Evolutionary conservation across 345 rosid species (phyloP), one percentile per base, ranked within the genome.

Genomic region (Salix dunnii): DNA sequence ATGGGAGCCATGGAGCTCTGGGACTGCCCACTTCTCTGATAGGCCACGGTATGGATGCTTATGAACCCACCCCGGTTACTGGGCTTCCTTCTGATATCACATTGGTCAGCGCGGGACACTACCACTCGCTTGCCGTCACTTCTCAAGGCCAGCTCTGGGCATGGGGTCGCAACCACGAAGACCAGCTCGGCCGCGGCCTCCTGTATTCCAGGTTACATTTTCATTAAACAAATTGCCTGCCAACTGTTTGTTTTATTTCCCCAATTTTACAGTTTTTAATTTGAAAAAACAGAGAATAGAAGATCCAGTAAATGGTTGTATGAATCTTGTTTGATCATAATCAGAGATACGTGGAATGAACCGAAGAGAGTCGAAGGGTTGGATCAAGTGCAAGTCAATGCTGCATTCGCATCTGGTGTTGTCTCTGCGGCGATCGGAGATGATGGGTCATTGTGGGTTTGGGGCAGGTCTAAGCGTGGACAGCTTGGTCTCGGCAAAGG

Each of bases 401-500:
- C 84, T 36, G 92, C 95, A 27, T 93, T 79, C 86, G 97, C 98
- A 30, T 93, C 98, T 62, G 98, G 95, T 51, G 99, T 93, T 68
- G 71, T 91, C 67, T 93, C 99, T 63, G 88, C 95, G 0, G 96
- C 90, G 65, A 83, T 92, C 36, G 97, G 88, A 74, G 85, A 85
- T 62, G 92, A 93, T 74, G 98, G 97, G 27, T 93, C 95, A 38
- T 78, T 96, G 83, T 96, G 98, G 99, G 95, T 91, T 16, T 96
- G 98, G 98, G 99, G 99, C 13, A 91, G 81, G 80, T 96, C 99
- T 43, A 96, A 91, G 86, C 87, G 97, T 21, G 99, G 99, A 36
- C 98, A 93, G 84, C 98, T 96, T 74, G 99, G 99, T 81, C 91
- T 96, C 48, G 98, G 98, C 60, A 83, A 86, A 72, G 89, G 83